Base-by-base conservation (phyloP, 768 basidiomycete species). In the Lactarius deliciosus region DNA sequence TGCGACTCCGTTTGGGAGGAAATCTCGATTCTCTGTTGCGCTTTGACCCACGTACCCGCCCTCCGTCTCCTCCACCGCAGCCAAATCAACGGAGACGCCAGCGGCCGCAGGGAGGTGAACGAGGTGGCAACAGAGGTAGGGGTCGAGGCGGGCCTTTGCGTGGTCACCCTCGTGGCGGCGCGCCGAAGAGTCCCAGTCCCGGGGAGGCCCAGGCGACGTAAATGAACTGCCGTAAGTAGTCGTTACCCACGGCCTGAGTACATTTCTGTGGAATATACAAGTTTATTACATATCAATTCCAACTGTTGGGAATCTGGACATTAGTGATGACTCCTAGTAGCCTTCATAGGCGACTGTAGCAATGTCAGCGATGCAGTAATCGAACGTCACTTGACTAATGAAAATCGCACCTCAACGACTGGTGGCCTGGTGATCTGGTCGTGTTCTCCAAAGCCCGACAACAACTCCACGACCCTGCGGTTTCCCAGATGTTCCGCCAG, bases 1-100 rank as follows among this genome's bases (percentile, higher is more conserved):
- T 70, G 67, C 62, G 63, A 43, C 67, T 70, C 1, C 16, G 28
- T 7, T 43, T 56, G 66, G 69, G 66, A 5, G 61, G 58, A 40
- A 41, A 38, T n/a, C 56, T 69, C 30, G 56, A 64, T 56, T 28
- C 57, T 9, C 43, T 69, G 2, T 25, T 69, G 30, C 28, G 56
- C 9, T 60, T 57, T 45, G 69, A 69, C 59, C 64, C 64, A 7
- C 64, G 60, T 41, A 36, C 41, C 11, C 41, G 41, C 25, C 32
- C 66, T 11, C 62, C 57, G 25, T 64, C 66, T 34, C 66, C 61
- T 1, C 38, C 50, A 25, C 56, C 61, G 18, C 60, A 66, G n/a
- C 66, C 57, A 38, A 57, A 28, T 47, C 58, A 10, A 3, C 38
- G 61, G 43, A 57, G 62, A 40, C 36, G 32, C 32, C 61, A 58